phyloP scores from a whole-genome alignment of 306 rosid genomes.

The Vigna unguiculata region DNA sequence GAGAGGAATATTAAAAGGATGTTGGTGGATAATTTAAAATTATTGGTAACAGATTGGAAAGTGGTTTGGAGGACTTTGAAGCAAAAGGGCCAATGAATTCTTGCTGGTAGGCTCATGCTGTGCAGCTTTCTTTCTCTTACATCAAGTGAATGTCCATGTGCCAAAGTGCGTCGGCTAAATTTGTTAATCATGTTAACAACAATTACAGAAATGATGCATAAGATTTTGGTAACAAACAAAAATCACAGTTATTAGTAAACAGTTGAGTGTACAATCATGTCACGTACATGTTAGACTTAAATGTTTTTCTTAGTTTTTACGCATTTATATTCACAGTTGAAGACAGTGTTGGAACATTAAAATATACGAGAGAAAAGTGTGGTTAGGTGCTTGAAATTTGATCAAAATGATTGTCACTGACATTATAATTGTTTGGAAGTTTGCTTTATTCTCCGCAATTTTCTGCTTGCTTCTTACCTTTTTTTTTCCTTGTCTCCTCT shows the following conservation, averaged over 20 bases:
- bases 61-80: background rate
- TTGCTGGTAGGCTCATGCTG: slow-evolving; percentile 10
- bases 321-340: slow-evolving; percentile 43
- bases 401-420: slow-evolving; percentile 68
- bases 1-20: slow-evolving; percentile 7
- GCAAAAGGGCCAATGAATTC: slow-evolving; percentile 18
- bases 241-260: background rate
- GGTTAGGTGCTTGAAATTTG: slow-evolving; percentile 66
- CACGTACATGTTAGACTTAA: slow-evolving; percentile 2
- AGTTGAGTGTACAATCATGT: background rate
- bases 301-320: slow-evolving; percentile 37
- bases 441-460: slow-evolving; percentile 62
- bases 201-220: slow-evolving; percentile 14
- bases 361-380: slow-evolving; percentile 46
- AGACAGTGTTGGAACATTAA: slow-evolving; percentile 11
- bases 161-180: background rate
- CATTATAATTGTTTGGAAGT: slow-evolving; percentile 56
- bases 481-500: slow-evolving; percentile 45
- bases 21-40: slow-evolving; percentile 2
- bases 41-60: slow-evolving; percentile 10
- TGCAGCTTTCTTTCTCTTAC: slow-evolving; percentile 15
- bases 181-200: slow-evolving; percentile 11
- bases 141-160: background rate
- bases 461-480: slow-evolving; percentile 47
- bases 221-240: background rate